These are phyloP conservation scores for Bretziella fagacearum DNA, from an alignment of 2,329 filamentous ascomycete genomes.

Conservation along the genomic window DNA sequence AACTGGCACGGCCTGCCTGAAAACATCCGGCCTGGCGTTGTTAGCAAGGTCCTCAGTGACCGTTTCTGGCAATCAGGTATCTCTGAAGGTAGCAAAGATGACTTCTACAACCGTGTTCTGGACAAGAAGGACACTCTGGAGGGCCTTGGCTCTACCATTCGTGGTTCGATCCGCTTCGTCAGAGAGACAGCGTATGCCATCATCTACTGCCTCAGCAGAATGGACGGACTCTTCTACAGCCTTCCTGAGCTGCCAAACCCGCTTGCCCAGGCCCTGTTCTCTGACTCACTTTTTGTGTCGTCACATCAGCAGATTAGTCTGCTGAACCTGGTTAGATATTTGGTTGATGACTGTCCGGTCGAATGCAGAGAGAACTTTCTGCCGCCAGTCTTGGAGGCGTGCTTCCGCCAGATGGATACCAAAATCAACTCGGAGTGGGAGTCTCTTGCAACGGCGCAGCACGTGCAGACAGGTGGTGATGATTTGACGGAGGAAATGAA, in stretches of 20 bases:
- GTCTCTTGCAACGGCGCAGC: conserved; percentile 47
- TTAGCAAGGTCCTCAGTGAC: conserved; percentile 74
- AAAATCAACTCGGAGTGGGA: conserved; percentile 85
- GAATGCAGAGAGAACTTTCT: conserved; percentile 63
- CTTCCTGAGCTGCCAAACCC: conserved; percentile 67
- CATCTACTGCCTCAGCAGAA: conserved; percentile 77
- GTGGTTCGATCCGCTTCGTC: conserved; percentile 74
- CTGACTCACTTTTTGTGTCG: conserved; percentile 65
- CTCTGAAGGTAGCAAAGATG: conserved; percentile 84
- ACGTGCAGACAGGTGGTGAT: conserved; percentile 49
- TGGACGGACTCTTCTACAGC: conserved; percentile 83
- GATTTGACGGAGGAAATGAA: conserved; percentile 95
- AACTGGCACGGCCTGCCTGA: conserved; percentile 66
- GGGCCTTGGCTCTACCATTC: conserved; percentile 82
- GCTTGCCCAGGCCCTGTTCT: conserved; percentile 68
- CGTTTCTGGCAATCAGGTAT: conserved; percentile 98
- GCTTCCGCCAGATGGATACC: conserved; percentile 71
- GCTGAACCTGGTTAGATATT: conserved; percentile 68
- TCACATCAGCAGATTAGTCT: conserved; percentile 91
- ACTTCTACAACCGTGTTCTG: conserved; percentile 84
- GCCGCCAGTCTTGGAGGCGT: conserved; percentile 61
- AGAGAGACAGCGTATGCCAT: conserved; percentile 90
- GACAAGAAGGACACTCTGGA: conserved; percentile 81
- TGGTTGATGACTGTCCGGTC: conserved; percentile 84
- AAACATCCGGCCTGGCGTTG: conserved; percentile 54